Base-by-base conservation (phyloP, 1,284 basidiomycete species). In the Heterobasidion occidentale region DNA sequence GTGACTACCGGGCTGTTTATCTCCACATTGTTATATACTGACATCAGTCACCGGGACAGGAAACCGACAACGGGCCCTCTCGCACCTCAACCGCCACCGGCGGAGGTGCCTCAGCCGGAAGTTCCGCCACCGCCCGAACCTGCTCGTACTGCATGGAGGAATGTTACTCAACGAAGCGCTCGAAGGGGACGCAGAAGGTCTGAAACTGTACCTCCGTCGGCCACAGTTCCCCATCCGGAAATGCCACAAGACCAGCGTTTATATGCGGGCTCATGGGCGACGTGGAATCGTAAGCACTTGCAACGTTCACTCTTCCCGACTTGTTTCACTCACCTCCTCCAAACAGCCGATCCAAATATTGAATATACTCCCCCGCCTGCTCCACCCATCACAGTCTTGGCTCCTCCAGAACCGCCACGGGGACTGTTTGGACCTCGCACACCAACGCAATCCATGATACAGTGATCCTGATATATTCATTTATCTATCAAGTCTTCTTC, bases 281-380 rank as follows among this genome's bases (percentile, higher is more conserved):
- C 80, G 49, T 89, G 87, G 86, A 81, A 78, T 69, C 85, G 86
- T 89, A 63, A 72, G 84, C 5, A 27, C 27, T 70, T 42, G 38
- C 15, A 27, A 52, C 6, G 50, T 59, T 27, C 56, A 9, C n/a
- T 49, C 54, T 49, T 51, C 54, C 56, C 20, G 48, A 9, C 34
- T 56, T 55, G 56, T 59, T 54, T 35, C 53, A 20, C 9, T 36
- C 36, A 51, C 27, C 36, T 34, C 35, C 52, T 63, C 11, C 60
- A 54, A n/a, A 35, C 38, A 58, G 56, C 55, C 38, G 53, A 61
- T 81, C 81, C 83, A 35, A 73, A 82, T 64, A 75, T 76, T 9
- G 63, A 60, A 20, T 64, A 74, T 49, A 73, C 65, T 6, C 79
- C 82, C 4, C 80, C 78, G 2, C 77, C 82, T 19, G 74, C 74